A percentile compares a stretch with the other conserved stretches of the same genome.
Evolutionary conservation across 352 stramenopile species (phyloP).

Genomic region (Pelagophyceae sp.): DNA sequence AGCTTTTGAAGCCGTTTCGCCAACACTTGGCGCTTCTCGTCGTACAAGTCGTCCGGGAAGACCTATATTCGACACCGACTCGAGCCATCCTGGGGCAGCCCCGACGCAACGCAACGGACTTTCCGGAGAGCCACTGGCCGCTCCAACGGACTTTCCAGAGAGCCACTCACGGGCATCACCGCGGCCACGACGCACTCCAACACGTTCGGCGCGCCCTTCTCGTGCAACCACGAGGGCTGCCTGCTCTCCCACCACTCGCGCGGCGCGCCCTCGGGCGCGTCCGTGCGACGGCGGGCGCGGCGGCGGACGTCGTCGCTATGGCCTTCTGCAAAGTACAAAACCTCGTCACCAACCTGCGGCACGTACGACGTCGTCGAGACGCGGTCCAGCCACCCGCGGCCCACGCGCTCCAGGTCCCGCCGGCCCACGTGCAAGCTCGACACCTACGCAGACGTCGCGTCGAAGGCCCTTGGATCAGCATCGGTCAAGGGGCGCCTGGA

Average conservation of each 20-base stretch:
- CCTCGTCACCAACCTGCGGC: conserved; percentile 6
- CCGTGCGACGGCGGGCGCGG: background rate
- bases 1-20: background rate
- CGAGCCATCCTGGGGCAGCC: too few relatives aligned
- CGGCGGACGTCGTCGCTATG: background rate
- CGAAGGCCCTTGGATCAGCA: too few relatives aligned
- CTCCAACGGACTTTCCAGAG: too few relatives aligned
- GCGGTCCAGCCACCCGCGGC: background rate
- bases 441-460: too few relatives aligned
- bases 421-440: too few relatives aligned
- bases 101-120: too few relatives aligned
- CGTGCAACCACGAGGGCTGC: background rate
- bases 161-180: too few relatives aligned
- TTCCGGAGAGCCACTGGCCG: too few relatives aligned
- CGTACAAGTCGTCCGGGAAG: background rate
- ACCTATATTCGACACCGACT: too few relatives aligned
- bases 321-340: conserved; percentile 1
- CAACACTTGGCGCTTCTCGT: background rate
- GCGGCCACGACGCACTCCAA: background rate
- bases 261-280: too few relatives aligned
- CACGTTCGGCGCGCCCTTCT: background rate
- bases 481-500: too few relatives aligned
- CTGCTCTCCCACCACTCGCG: background rate
- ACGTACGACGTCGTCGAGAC: background rate
- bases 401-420: background rate